Conservation (phyloP, 2,329 filamentous ascomycete species). For the Fusarium tupiense region DNA sequence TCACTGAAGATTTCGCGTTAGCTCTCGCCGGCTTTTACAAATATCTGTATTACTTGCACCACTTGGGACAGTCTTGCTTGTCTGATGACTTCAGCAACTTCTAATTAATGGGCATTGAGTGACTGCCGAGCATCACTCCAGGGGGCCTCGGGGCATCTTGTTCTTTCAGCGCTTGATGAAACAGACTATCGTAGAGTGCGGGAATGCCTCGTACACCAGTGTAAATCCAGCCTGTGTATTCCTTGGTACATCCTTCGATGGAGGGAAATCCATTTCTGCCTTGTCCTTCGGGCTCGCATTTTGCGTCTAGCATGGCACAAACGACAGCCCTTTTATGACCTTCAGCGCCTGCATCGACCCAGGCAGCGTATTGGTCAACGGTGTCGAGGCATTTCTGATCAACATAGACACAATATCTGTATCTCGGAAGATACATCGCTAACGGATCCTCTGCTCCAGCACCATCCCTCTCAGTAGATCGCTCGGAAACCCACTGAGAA, state of each 20-base stretch:
- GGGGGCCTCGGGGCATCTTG: not conserved
- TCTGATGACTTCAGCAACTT: not conserved
- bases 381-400: conserved; percentile 2
- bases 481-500: not conserved
- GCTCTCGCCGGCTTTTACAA: not conserved
- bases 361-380: not conserved
- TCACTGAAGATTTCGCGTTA: not conserved
- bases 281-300: not conserved
- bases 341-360: not conserved
- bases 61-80: not conserved
- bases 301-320: not conserved
- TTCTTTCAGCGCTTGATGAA: not conserved
- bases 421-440: not conserved
- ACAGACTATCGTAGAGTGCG: not conserved
- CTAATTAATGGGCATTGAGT: not conserved
- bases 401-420: conserved; percentile 1
- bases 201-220: not conserved
- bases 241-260: not conserved
- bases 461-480: not conserved
- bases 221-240: conserved; percentile 16
- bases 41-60: not conserved
- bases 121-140: not conserved
- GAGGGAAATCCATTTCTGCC: not conserved
- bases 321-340: accelerated
- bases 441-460: not conserved